phyloP scores from a whole-genome alignment of 495 filamentous ascomycete genomes.

The Aspergillus sclerotioniger region DNA sequence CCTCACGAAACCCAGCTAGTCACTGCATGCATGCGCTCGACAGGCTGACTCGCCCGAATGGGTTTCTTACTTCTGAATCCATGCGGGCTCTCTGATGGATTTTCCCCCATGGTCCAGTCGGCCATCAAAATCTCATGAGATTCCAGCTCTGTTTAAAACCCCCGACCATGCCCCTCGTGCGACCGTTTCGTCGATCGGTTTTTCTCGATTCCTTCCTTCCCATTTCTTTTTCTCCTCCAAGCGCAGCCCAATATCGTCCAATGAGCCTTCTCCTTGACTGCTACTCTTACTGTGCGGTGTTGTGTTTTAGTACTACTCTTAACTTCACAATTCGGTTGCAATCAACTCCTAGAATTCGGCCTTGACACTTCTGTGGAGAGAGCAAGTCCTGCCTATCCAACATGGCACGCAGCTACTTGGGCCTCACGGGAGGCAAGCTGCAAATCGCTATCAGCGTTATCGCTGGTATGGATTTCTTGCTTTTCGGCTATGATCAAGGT shows the following conservation, averaged over 20 bases:
- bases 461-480: slow-evolving; percentile 69
- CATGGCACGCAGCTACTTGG: slow-evolving; percentile 51
- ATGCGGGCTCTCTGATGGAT: too few species aligned
- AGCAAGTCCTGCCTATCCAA: slow-evolving; percentile 10
- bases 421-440: slow-evolving; percentile 63
- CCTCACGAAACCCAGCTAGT: too few species aligned
- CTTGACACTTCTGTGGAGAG: neutral
- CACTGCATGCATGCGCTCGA: neutral
- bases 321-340: neutral
- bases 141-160: slow-evolving; percentile 7
- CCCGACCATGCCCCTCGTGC: slow-evolving; percentile 9
- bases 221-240: neutral
- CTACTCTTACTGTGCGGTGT: neutral
- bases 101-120: neutral
- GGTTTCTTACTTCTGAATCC: neutral
- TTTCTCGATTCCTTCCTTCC: slow-evolving; percentile 5
- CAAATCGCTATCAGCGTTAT: slow-evolving; percentile 67
- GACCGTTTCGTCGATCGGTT: slow-evolving; percentile 15
- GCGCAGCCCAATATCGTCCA: neutral
- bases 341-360: neutral
- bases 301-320: neutral
- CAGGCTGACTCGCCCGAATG: neutral
- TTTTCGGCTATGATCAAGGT: slow-evolving; percentile 59
- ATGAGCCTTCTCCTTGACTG: neutral
- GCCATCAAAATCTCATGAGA: neutral